Conservation (phyloP, 176 grass and related monocot genomes). For the Zoysia pacifica region DNA sequence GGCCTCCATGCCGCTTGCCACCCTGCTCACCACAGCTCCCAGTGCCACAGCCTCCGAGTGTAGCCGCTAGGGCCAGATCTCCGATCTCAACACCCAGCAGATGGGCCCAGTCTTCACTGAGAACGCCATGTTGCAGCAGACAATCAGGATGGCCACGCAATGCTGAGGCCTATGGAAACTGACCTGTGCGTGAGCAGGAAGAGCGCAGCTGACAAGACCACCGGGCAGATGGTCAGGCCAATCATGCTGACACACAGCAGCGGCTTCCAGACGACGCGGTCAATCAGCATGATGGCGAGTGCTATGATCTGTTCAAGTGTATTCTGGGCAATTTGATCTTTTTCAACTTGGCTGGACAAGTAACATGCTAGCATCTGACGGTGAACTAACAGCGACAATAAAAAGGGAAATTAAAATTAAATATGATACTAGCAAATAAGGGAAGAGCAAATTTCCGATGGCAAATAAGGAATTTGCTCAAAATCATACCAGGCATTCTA, state of each 20-base stretch:
- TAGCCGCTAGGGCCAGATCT: slow-evolving; percentile 73
- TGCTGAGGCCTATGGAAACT: slow-evolving; percentile 30
- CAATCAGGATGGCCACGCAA: slow-evolving; percentile 49
- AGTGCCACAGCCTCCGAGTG: slow-evolving; percentile 67
- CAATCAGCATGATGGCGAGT: slow-evolving; percentile 62
- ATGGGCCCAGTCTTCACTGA: slow-evolving; percentile 72
- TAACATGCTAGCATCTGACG: no score
- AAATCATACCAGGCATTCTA: background rate
- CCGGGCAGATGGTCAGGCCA: slow-evolving; percentile 64
- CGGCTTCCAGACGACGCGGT: slow-evolving; percentile 64
- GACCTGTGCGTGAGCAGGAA: slow-evolving; percentile 26
- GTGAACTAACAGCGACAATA: no score
- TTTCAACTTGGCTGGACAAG: no score
- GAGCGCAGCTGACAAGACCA: slow-evolving; percentile 44
- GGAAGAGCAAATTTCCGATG: no score
- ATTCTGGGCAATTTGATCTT: no score
- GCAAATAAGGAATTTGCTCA: no score
- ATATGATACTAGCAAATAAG: no score
- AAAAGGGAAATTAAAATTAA: no score
- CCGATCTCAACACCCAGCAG: slow-evolving; percentile 71
- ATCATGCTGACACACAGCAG: slow-evolving; percentile 62
- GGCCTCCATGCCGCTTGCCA: slow-evolving; percentile 65
- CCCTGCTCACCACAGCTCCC: slow-evolving; percentile 52
- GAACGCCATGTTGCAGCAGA: slow-evolving; percentile 80
- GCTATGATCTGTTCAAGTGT: slow-evolving; percentile 32